A percentile compares a stretch with the other conserved stretches of the same genome.
These are phyloP conservation scores for Asterella californica DNA, from an alignment of 225 moss, liverwort and hornwort genomes.

Conservation along the genomic window DNA sequence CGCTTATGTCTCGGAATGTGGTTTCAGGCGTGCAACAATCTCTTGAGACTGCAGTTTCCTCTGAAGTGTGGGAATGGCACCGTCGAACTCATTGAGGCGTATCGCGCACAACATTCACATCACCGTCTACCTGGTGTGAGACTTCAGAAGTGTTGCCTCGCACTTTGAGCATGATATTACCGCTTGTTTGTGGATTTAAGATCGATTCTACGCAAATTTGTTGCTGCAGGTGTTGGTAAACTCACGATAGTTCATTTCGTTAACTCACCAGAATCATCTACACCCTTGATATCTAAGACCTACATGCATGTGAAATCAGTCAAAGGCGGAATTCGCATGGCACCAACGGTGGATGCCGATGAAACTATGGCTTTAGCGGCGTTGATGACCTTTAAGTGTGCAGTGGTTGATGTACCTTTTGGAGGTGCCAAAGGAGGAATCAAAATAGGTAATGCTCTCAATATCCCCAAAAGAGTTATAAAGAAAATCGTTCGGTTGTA, in stretches of 20 bases:
- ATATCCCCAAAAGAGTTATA: neutral
- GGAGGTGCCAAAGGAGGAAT: conserved; percentile 95
- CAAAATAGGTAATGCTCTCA: conserved; percentile 58
- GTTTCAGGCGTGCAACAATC: conserved; percentile 79
- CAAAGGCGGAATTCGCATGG: conserved; percentile 91
- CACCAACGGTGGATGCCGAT: conserved; percentile 82
- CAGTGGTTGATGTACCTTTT: conserved; percentile 85
- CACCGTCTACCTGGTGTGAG: conserved; percentile 74
- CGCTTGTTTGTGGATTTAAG: neutral
- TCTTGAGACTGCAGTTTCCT: conserved; percentile 78
- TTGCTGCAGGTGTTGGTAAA: neutral
- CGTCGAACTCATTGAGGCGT: conserved; percentile 86
- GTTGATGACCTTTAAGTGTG: conserved; percentile 88
- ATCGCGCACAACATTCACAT: conserved; percentile 82
- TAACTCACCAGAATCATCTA: neutral
- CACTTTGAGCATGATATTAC: neutral
- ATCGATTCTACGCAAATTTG: neutral
- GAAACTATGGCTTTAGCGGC: conserved; percentile 91
- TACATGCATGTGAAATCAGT: conserved; percentile 38
- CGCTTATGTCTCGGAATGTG: neutral
- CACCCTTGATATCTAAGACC: neutral
- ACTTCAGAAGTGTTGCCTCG: neutral
- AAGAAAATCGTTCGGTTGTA: too few relatives aligned
- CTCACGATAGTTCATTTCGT: neutral
- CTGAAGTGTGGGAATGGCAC: conserved; percentile 81